These are phyloP conservation scores for Xerocomellus intermedius DNA, from an alignment of 768 basidiomycete genomes.

Conservation along the genomic window DNA sequence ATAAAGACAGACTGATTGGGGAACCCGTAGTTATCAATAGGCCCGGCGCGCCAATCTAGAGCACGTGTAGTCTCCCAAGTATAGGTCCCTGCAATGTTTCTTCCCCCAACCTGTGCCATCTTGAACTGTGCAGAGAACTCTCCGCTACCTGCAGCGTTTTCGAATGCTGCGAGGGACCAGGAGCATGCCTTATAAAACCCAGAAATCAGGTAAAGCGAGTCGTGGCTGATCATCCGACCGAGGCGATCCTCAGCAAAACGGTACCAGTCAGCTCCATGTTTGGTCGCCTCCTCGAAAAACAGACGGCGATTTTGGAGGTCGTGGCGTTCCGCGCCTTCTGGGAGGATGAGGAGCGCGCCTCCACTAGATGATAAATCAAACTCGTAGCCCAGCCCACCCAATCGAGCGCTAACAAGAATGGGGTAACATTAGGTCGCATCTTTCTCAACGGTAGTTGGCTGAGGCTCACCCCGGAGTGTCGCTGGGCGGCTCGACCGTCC, in stretches of 20 bases:
- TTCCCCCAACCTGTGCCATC: neutral
- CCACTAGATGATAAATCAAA: constrained; percentile 15
- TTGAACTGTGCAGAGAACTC: constrained; percentile 6
- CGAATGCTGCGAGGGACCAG: constrained; percentile 29
- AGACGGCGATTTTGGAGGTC: constrained; percentile 20
- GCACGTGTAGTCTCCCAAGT: constrained; percentile 10
- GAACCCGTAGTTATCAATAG: neutral
- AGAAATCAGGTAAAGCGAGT: constrained; percentile 26
- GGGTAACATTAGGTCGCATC: neutral
- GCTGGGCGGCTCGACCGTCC: neutral
- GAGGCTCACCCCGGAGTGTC: neutral
- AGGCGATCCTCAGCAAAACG: constrained; percentile 16
- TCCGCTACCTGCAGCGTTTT: neutral
- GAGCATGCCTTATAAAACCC: constrained; percentile 9
- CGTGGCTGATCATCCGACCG: constrained; percentile 12
- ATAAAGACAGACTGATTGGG: constrained; percentile 30
- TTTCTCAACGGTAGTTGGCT: neutral
- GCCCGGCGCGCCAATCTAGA: constrained; percentile 13
- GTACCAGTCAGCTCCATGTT: constrained; percentile 28
- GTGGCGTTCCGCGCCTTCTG: constrained; percentile 25
- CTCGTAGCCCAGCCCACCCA: neutral
- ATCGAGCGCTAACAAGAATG: neutral
- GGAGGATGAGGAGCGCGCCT: constrained; percentile 35
- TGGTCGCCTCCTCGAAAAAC: constrained; percentile 20
- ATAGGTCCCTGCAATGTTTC: constrained; percentile 1